Conservation (phyloP, 805 yeast species). For the Candida fluviatilis region DNA sequence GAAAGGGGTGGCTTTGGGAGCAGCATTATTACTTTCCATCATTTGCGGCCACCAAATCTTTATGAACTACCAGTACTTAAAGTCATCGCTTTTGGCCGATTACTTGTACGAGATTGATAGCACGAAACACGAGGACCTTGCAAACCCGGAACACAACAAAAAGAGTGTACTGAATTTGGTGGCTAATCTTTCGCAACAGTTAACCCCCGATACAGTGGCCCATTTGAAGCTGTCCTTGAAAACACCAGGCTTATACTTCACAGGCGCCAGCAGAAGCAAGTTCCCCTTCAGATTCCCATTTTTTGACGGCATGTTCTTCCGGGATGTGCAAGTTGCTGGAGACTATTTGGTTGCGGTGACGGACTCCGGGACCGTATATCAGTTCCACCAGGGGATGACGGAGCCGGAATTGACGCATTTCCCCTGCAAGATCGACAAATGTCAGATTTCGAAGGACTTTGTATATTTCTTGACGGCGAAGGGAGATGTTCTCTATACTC, state of each 20-base stretch:
- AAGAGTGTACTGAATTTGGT: slow-evolving; percentile 22
- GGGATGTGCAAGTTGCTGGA: slow-evolving; percentile 52
- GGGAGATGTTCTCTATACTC: slow-evolving; percentile 34
- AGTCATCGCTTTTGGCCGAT: slow-evolving; percentile 26
- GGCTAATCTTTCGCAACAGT: slow-evolving; percentile 21
- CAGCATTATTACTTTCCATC: slow-evolving; percentile 33
- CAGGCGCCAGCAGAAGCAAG: slow-evolving; percentile 30
- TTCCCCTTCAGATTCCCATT: slow-evolving; percentile 57
- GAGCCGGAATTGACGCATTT: slow-evolving; percentile 19
- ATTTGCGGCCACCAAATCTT: slow-evolving; percentile 38
- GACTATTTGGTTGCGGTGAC: slow-evolving; percentile 55
- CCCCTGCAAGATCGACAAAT: slow-evolving; percentile 24
- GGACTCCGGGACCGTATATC: slow-evolving; percentile 65
- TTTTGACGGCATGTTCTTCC: slow-evolving; percentile 59
- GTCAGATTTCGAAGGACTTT: slow-evolving; percentile 48
- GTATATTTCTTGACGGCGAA: slow-evolving; percentile 39
- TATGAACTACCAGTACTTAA: slow-evolving; percentile 40
- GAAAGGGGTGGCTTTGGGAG: slow-evolving; percentile 43
- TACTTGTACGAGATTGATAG: slow-evolving; percentile 35
- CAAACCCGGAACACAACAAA: slow-evolving; percentile 28
- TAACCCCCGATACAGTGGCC: slow-evolving; percentile 16
- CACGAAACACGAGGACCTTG: slow-evolving; percentile 29
- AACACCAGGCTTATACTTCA: slow-evolving; percentile 32
- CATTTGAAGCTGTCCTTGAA: slow-evolving; percentile 19
- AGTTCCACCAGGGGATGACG: slow-evolving; percentile 55